Evolutionary conservation across 208 protist species (phyloP).

Genomic region (Acanthamoeba rhysodes): DNA sequence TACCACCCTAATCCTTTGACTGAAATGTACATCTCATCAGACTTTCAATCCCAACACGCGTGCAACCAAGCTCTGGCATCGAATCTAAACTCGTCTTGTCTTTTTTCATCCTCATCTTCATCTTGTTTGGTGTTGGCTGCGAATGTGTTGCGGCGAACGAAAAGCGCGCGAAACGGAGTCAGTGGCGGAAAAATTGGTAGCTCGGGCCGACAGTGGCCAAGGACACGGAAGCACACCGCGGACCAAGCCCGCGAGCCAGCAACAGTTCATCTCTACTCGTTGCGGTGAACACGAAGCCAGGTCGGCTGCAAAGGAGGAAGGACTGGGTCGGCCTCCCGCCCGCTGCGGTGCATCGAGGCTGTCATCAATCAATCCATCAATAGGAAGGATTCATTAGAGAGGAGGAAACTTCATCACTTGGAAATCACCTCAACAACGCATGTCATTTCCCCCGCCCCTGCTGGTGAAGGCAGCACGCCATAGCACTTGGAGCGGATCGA

Average conservation of each 20-base stretch:
- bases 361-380: no score
- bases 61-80: no score
- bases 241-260: no score
- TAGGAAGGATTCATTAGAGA: background rate
- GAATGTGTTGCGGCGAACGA: background rate
- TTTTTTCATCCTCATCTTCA: no score
- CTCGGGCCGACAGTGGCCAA: background rate
- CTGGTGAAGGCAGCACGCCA: background rate
- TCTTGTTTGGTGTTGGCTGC: background rate
- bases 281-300: no score
- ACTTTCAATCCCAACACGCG: background rate
- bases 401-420: background rate
- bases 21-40: background rate
- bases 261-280: no score
- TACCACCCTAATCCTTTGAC: no score
- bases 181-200: background rate
- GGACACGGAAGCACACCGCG: background rate
- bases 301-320: no score
- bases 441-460: background rate
- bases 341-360: no score
- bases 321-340: no score
- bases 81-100: no score
- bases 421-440: background rate
- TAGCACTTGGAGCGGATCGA: background rate
- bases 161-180: conserved; percentile 13